Base-by-base conservation (phyloP, 371 early-diverging fungal genomes). In the Chytridium lagenaria region DNA sequence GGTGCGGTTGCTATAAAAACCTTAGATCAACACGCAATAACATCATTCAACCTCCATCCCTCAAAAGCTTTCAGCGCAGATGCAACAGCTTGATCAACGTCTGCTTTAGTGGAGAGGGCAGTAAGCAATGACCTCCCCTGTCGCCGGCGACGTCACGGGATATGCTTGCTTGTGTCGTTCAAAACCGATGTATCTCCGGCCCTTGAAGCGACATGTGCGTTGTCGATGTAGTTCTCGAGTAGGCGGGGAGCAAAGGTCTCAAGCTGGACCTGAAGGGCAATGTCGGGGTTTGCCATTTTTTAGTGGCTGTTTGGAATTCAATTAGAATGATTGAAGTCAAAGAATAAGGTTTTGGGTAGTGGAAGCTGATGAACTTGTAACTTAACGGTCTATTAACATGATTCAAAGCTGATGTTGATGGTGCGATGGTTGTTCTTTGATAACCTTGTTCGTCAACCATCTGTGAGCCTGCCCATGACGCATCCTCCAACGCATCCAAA, bases 61-160 rank as follows among this genome's bases (percentile, higher is more conserved):
- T 75, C 69, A 49, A 74, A 82, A 23, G 81, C 80, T 26, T 71
- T 73, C 30, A 75, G 57, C 23, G 91, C 90, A 0, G 87, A 76
- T 1, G 70, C 79, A 52, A 91, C 91, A 1, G 91, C 92, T 0
- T 40, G 59, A 15, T 85, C 81, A 19, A 92, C 90, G 66, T 90
- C 91, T 0, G 39, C 75, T 2, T 74, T 76, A n/a, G 79, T 74
- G 0, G 89, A 89, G 34, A 5, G 90, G 92, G 67, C 84, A 85
- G 34, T 79, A 80, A 5, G 89, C 87, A 51, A 92, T 88, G n/a
- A 82, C 77, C 30, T 78, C 81, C 57, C 86, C 89, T 26, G 86
- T 86, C 64, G 83, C 85, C 10, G 92, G 92, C 30, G 83, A 85
- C 10, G 87, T 83, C 57, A 92, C 91, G 72, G 44, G 16, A 83